Percentiles rank a stretch among this genome's conserved stretches.
These are phyloP conservation scores for Rugonectria rugulosa DNA, from an alignment of 2,329 filamentous ascomycete genomes.

Conservation along the genomic window DNA sequence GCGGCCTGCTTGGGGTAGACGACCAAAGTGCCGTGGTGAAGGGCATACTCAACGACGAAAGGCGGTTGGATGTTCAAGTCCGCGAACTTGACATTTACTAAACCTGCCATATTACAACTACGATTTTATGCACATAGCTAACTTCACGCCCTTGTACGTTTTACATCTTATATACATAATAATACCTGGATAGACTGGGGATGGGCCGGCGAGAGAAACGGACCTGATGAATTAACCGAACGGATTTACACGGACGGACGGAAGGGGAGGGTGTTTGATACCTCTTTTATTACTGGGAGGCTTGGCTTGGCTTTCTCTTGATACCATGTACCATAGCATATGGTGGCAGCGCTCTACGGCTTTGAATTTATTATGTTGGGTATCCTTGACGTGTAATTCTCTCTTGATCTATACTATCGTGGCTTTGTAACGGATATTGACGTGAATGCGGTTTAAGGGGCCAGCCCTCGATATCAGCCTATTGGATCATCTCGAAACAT, in stretches of 20 bases:
- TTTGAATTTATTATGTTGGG: slow-evolving; percentile 19
- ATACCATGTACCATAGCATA: slow-evolving; percentile 36
- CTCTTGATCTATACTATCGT: neutral
- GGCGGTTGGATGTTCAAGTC: slow-evolving; percentile 39
- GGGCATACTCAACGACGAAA: slow-evolving; percentile 38
- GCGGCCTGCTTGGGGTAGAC: slow-evolving; percentile 36
- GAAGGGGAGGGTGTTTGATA: slow-evolving; percentile 16
- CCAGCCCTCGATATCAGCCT: neutral
- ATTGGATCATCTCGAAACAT: no score
- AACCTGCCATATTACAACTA: slow-evolving; percentile 6
- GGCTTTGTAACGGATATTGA: neutral
- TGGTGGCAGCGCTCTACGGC: slow-evolving; percentile 27
- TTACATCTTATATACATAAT: slow-evolving; percentile 24
- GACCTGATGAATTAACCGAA: slow-evolving; percentile 20
- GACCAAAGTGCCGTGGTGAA: slow-evolving; percentile 38
- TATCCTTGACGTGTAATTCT: neutral
- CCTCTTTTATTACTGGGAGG: slow-evolving; percentile 4
- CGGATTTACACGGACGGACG: slow-evolving; percentile 8
- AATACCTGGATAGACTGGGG: slow-evolving; percentile 27
- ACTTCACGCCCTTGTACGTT: slow-evolving; percentile 23
- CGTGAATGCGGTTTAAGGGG: neutral
- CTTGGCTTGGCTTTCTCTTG: slow-evolving; percentile 31
- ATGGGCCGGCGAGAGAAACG: slow-evolving; percentile 16
- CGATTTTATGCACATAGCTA: slow-evolving; percentile 13
- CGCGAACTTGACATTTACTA: slow-evolving; percentile 48